Conservation (phyloP, 345 rosid genomes). For the Sonneratia alba region DNA sequence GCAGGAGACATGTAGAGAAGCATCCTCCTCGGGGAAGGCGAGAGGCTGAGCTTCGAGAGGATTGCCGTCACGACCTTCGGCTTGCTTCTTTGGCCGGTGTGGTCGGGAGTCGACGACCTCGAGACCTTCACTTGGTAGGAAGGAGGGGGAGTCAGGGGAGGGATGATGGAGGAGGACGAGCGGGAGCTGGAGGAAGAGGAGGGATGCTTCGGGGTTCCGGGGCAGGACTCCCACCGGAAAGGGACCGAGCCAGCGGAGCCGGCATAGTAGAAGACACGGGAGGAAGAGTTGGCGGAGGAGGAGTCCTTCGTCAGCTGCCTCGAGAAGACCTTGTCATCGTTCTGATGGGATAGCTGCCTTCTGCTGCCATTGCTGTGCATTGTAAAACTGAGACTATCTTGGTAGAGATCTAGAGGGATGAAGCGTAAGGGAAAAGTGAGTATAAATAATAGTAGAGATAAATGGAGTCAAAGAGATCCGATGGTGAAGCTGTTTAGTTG, state of each 20-base stretch:
- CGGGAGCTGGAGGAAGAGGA: constrained; percentile 48
- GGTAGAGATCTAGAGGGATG: not conserved
- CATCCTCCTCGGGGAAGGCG: not conserved
- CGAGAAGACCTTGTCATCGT: constrained; percentile 41
- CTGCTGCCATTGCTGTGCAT: not conserved
- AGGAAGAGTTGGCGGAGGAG: constrained; percentile 48
- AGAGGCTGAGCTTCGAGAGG: constrained; percentile 8
- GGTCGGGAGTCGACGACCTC: not conserved
- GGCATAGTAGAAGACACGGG: constrained; percentile 64
- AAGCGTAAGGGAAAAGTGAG: not conserved
- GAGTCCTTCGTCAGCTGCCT: constrained; percentile 56
- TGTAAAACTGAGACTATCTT: not conserved
- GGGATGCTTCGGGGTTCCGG: constrained; percentile 80
- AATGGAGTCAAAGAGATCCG: constrained; percentile 3
- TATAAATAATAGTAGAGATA: not conserved
- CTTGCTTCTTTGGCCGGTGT: not conserved
- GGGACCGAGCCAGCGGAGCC: constrained; percentile 51
- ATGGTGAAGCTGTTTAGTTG: constrained; percentile 5
- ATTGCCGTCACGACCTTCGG: constrained; percentile 10
- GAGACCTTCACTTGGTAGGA: constrained; percentile 12
- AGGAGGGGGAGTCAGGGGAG: constrained; percentile 20
- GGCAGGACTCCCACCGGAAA: constrained; percentile 80
- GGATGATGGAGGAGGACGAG: constrained; percentile 47
- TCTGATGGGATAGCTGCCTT: constrained; percentile 12
- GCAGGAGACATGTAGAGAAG: not conserved